A percentile compares a stretch with the other conserved stretches of the same genome.
These are phyloP conservation scores for Schoenoplectus triqueter DNA, from an alignment of 202 grass and related monocot genomes.

Conservation along the genomic window DNA sequence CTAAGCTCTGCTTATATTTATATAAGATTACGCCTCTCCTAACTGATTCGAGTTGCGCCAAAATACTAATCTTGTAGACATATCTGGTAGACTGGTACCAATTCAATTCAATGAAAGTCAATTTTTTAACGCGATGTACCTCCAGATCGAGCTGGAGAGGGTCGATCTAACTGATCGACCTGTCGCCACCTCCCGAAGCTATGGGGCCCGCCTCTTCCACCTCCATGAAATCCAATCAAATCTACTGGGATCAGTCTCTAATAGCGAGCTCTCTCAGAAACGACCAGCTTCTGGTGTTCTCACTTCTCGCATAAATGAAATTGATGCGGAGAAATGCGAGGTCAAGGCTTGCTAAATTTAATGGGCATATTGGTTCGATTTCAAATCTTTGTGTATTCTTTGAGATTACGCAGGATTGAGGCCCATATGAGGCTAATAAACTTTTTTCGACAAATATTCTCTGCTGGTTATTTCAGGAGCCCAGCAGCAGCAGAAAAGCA, in stretches of 20 bases:
- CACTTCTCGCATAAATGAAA: not conserved
- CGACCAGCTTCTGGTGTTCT: not conserved
- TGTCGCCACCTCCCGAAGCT: slow-evolving; percentile 28
- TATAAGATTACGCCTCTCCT: not conserved
- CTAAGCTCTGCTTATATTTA: not conserved
- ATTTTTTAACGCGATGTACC: slow-evolving; percentile 46
- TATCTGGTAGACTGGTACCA: not conserved
- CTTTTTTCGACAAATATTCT: not conserved
- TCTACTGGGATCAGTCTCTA: not conserved
- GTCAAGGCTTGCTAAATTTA: not conserved
- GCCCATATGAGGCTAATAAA: not conserved
- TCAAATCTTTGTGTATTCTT: not conserved
- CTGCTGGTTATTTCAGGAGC: not conserved
- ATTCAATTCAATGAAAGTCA: not conserved
- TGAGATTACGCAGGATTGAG: not conserved
- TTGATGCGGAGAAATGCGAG: no score
- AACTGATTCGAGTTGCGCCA: not conserved
- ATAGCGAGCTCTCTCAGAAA: not conserved
- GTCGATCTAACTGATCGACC: not conserved
- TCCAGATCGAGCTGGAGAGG: slow-evolving; percentile 55
- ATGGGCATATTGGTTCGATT: not conserved
- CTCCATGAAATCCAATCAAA: slow-evolving; percentile 31
- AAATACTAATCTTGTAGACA: not conserved
- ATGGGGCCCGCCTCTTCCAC: slow-evolving; percentile 64
- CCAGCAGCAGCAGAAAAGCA: no score